These are phyloP conservation scores for Leccinellum rugosiceps DNA, from an alignment of 768 basidiomycete genomes.

Conservation along the genomic window DNA sequence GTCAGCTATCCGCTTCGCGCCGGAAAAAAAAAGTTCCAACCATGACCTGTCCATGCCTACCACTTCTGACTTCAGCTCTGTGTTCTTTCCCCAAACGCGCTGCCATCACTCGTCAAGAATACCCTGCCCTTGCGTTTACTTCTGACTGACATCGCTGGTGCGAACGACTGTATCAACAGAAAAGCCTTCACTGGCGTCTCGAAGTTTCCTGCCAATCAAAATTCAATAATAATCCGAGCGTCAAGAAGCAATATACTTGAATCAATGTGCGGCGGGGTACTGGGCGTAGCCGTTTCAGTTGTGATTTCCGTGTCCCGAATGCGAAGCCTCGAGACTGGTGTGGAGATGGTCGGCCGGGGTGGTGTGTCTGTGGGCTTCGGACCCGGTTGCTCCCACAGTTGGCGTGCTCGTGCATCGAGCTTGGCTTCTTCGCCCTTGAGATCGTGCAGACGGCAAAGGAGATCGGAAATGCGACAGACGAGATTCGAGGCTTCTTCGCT, in stretches of 20 bases:
- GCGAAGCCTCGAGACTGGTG: slow-evolving; percentile 1
- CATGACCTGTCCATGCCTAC: neutral
- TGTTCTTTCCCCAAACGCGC: slow-evolving; percentile 14
- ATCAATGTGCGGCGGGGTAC: slow-evolving; percentile 5
- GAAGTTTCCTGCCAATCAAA: slow-evolving; percentile 7
- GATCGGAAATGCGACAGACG: slow-evolving; percentile 13
- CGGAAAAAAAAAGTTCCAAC: neutral
- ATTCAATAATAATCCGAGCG: neutral
- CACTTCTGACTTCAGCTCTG: neutral
- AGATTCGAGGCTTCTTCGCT: slow-evolving; percentile 13
- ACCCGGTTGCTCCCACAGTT: slow-evolving; percentile 5
- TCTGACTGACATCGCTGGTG: slow-evolving; percentile 19
- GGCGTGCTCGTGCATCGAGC: slow-evolving; percentile 16
- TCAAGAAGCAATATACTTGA: slow-evolving; percentile 8
- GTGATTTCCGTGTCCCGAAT: neutral
- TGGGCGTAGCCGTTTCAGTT: neutral
- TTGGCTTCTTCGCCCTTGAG: slow-evolving; percentile 21
- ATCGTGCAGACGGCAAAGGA: slow-evolving; percentile 19
- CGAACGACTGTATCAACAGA: slow-evolving; percentile 17
- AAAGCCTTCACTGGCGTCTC: slow-evolving; percentile 22
- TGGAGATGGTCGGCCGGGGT: neutral
- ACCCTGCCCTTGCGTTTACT: slow-evolving; percentile 24
- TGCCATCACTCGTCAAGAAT: slow-evolving; percentile 15
- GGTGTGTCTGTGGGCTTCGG: neutral
- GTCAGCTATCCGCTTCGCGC: neutral